Evolutionary conservation across 768 basidiomycete species (phyloP).

Genomic region (Mycena vulgaris): DNA sequence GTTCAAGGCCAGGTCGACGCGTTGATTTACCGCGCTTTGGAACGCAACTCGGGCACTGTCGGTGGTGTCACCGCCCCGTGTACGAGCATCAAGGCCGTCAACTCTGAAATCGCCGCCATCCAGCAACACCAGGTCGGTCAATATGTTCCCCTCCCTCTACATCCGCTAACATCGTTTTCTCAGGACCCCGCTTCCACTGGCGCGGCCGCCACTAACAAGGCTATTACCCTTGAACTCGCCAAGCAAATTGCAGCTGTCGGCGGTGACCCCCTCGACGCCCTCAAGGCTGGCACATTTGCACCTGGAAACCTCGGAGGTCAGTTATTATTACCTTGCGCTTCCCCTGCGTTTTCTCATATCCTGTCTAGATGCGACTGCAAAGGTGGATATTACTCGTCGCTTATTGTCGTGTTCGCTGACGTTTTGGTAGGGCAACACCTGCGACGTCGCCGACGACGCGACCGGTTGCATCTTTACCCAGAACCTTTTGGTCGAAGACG

Average conservation of each 20-base stretch:
- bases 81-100: constrained; percentile 68
- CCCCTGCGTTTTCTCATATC: neutral
- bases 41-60: constrained; percentile 74
- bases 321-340: neutral
- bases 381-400: constrained; percentile 53
- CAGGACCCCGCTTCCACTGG: constrained; percentile 74
- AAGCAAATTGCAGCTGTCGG: constrained; percentile 76
- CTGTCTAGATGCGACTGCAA: constrained; percentile 61
- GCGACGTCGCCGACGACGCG: constrained; percentile 67
- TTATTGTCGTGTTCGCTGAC: too few species aligned
- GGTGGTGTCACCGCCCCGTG: constrained; percentile 64
- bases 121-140: constrained; percentile 67
- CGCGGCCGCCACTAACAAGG: constrained; percentile 76
- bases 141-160: constrained; percentile 35
- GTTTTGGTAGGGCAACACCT: constrained; percentile 60
- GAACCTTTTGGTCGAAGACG: constrained; percentile 66
- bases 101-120: constrained; percentile 78
- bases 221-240: constrained; percentile 73
- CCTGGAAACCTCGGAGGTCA: constrained; percentile 61
- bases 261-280: constrained; percentile 70
- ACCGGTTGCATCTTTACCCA: constrained; percentile 76
- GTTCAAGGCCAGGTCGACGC: constrained; percentile 71
- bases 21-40: constrained; percentile 74
- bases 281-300: constrained; percentile 75
- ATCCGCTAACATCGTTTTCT: neutral